Evolutionary conservation across 257 asterid species (phyloP).

Genomic region (Nicotiana sylvestris): DNA sequence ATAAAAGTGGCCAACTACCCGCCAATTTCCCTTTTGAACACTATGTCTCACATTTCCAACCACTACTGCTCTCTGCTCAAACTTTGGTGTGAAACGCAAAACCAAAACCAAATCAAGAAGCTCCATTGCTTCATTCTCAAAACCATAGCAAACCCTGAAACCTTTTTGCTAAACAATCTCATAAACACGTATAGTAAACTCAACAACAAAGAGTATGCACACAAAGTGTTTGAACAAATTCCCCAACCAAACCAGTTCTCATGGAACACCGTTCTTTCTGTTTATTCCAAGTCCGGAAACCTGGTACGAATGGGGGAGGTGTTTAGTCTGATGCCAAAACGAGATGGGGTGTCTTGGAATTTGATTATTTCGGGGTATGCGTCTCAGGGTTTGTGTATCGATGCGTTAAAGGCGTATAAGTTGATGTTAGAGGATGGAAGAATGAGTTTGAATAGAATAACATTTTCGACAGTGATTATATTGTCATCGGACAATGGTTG

Average conservation of each 20-base stretch:
- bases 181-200: slow-evolving; percentile 43
- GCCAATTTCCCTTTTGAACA: slow-evolving; percentile 26
- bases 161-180: slow-evolving; percentile 70
- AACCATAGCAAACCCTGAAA: slow-evolving; percentile 48
- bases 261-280: slow-evolving; percentile 78
- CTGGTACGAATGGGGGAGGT: slow-evolving; percentile 44
- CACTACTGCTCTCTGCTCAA: slow-evolving; percentile 56
- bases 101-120: slow-evolving; percentile 43
- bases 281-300: slow-evolving; percentile 61
- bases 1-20: slow-evolving; percentile 13
- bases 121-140: slow-evolving; percentile 65
- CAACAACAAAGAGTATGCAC: slow-evolving; percentile 37
- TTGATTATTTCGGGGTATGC: slow-evolving; percentile 72
- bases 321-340: slow-evolving; percentile 49
- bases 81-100: slow-evolving; percentile 55
- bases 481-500: slow-evolving; percentile 61
- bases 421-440: slow-evolving; percentile 57
- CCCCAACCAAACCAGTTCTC: slow-evolving; percentile 58
- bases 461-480: slow-evolving; percentile 57
- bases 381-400: slow-evolving; percentile 38
- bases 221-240: slow-evolving; percentile 67
- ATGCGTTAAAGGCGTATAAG: slow-evolving; percentile 63
- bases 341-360: slow-evolving; percentile 93
- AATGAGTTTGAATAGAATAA: slow-evolving; percentile 59
- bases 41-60: slow-evolving; percentile 54